Conservation (phyloP, 371 early-diverging fungal genomes). For the Chytridium lagenaria region DNA sequence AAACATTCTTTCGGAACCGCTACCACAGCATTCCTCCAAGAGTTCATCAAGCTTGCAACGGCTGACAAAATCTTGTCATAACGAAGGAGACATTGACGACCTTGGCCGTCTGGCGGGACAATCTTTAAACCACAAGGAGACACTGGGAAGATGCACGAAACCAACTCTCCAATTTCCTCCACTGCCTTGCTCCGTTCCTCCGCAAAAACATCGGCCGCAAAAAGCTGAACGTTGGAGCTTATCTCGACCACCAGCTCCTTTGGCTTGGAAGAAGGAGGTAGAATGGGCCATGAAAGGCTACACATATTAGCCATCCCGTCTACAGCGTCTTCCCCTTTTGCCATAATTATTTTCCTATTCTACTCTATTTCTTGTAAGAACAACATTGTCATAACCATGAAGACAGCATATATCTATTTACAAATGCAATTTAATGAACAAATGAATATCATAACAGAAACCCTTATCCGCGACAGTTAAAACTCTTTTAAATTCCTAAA, state of each 20-base stretch:
- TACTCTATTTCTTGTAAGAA: background rate
- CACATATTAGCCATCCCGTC: background rate
- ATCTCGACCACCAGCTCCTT: background rate
- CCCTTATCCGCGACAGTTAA: too few species aligned
- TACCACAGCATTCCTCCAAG: background rate
- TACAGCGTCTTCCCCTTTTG: background rate
- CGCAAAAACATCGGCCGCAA: background rate
- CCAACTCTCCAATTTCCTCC: slow-evolving; percentile 11
- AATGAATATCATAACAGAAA: too few species aligned
- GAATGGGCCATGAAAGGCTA: slow-evolving; percentile 10
- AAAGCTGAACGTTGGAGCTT: background rate
- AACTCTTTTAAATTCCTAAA: slow-evolving; percentile 11
- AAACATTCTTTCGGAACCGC: slow-evolving; percentile 13
- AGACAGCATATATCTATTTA: too few species aligned
- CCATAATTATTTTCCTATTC: background rate
- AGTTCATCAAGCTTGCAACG: background rate
- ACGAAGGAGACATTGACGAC: background rate
- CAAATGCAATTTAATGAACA: too few species aligned
- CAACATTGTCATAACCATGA: background rate
- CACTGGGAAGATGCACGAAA: background rate
- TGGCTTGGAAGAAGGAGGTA: slow-evolving; percentile 4
- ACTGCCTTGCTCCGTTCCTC: slow-evolving; percentile 11
- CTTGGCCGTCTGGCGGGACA: background rate
- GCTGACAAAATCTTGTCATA: too few species aligned
- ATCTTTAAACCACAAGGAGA: too few species aligned